Evolutionary conservation across 176 grass and related monocot species (phyloP), one percentile per base, ranked within the genome.

Genomic region (Eremochloa ophiuroides): DNA sequence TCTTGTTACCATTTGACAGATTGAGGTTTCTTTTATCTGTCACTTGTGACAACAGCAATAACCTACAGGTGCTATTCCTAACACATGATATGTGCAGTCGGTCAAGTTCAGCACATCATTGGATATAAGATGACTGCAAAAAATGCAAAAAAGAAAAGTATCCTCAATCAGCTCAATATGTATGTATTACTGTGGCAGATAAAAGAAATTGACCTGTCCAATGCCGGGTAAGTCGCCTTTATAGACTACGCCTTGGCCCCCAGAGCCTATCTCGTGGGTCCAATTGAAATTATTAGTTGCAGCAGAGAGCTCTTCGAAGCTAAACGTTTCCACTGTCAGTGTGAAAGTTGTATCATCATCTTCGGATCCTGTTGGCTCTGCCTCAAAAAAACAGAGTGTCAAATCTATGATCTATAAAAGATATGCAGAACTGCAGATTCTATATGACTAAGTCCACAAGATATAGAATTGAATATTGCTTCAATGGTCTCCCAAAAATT

Each of bases 271-370:
- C 44, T 8, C 5, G 43, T 16, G 34, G 62, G 38, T 50, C 8
- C 7, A 10, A 25, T n/a, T 69, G 62, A 81, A 81, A 51, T 70
- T 53, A 51, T 14, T 23, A n/a, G 78, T 70, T 56, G 65, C 65
- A 27, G 30, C 78, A 51, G 47, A 65, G 8, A 81, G 47, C 20
- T 70, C 33, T 23, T n/a, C 1, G 48, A 81, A 81, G 65, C 22
- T 59, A 41, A 81, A 81, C 3, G 63, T 81, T 38, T 70, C 63
- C 18, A 67, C 34, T 13, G 44, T 69, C 43, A 68, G 51, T n/a
- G 48, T 40, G 66, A 55, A 67, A 59, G 22, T 35, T 40, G 16
- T 25, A 37, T 42, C 20, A n/a, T 53, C 64, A 28, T 51, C 20
- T 28, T 66, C 33, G 14, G 30, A 71, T 47, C 41, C 48, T 39